Percentiles rank a stretch among this genome's conserved stretches.
Conservation (phyloP, 139 green algal genomes). For the Asterochloris erici region DNA sequence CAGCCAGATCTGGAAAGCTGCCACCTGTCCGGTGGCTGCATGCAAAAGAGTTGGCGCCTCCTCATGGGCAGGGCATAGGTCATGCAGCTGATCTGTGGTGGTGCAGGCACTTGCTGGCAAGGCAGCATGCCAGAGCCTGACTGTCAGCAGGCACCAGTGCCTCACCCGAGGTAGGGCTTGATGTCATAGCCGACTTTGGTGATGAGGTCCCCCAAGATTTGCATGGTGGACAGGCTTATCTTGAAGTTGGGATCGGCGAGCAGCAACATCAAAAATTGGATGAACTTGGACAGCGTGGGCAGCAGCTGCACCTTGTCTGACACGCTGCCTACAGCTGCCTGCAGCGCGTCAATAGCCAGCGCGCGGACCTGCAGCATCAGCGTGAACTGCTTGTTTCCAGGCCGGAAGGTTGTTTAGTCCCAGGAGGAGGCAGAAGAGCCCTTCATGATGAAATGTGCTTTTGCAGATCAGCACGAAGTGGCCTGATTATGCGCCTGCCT, state of each 20-base stretch:
- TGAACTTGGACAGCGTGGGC: slow-evolving; percentile 48
- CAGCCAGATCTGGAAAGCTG: too few species aligned
- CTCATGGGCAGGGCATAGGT: too few species aligned
- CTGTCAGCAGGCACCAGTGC: slow-evolving; percentile 5
- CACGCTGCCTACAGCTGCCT: slow-evolving; percentile 42
- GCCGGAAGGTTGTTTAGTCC: too few species aligned
- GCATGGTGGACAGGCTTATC: slow-evolving; percentile 65
- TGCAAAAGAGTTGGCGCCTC: too few species aligned
- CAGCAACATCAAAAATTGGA: slow-evolving; percentile 61
- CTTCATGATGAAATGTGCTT: background rate
- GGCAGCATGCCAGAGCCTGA: background rate
- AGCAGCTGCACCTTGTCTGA: slow-evolving; percentile 34
- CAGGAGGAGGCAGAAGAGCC: too few species aligned
- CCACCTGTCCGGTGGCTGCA: too few species aligned
- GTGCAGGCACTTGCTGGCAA: background rate
- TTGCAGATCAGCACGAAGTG: slow-evolving; percentile 15
- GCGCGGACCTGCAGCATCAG: slow-evolving; percentile 24
- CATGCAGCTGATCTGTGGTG: too few species aligned
- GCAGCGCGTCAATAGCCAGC: slow-evolving; percentile 61
- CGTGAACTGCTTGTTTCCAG: too few species aligned
- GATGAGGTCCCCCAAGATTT: slow-evolving; percentile 61
- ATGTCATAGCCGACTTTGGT: slow-evolving; percentile 45
- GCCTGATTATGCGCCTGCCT: slow-evolving; percentile 8
- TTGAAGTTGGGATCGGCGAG: slow-evolving; percentile 82
- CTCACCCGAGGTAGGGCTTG: slow-evolving; percentile 44